These are phyloP conservation scores for Spergularia marina DNA, from an alignment of 148 eudicot species.

Conservation along the genomic window DNA sequence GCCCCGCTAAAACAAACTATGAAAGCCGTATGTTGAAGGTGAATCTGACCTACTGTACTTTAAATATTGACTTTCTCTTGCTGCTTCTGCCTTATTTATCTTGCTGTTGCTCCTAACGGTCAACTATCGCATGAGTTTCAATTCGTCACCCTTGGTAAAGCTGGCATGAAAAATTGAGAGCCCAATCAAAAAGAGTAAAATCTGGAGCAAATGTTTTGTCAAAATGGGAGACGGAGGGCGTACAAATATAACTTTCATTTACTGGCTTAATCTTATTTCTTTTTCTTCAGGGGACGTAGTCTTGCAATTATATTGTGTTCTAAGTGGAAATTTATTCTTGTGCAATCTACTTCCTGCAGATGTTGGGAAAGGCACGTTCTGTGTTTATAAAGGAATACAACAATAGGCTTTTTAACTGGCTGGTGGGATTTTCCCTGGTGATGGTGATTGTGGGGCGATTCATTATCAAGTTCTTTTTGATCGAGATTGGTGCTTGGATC, in stretches of 20 bases:
- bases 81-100: background rate
- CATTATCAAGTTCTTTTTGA: constrained; percentile 67
- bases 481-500: constrained; percentile 95
- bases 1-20: constrained; percentile 84
- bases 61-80: background rate
- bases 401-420: constrained; percentile 91
- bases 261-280: too few species aligned
- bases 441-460: constrained; percentile 95
- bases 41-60: background rate
- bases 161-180: too few species aligned
- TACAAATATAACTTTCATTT: too few species aligned
- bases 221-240: too few species aligned
- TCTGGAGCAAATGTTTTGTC: too few species aligned
- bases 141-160: too few species aligned
- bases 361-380: constrained; percentile 84
- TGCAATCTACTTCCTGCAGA: constrained; percentile 48
- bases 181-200: too few species aligned
- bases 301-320: background rate
- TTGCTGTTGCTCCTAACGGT: background rate
- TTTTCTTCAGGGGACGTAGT: too few species aligned
- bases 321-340: background rate
- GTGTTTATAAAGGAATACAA: constrained; percentile 91
- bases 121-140: too few species aligned
- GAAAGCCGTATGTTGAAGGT: constrained; percentile 91
- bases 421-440: constrained; percentile 87